Evolutionary conservation across 805 yeast species (phyloP).

Genomic region (Lachancea thermotolerans): DNA sequence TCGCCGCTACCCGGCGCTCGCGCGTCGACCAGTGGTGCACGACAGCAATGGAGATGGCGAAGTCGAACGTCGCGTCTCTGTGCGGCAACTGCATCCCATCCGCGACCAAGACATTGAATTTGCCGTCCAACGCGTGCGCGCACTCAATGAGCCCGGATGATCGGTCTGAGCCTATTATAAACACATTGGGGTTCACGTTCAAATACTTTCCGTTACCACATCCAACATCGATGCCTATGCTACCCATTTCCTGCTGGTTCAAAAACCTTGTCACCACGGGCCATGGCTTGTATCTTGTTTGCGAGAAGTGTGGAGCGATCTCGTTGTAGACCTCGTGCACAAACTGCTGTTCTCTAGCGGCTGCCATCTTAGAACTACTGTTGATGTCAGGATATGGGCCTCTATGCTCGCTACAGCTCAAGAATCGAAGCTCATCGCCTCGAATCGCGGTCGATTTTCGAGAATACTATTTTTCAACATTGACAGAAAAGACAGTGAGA

Average conservation of each 20-base stretch:
- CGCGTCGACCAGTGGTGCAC: constrained; percentile 91
- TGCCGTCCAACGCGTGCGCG: constrained; percentile 40
- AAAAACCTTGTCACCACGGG: constrained; percentile 82
- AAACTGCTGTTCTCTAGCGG: constrained; percentile 58
- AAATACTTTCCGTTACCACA: constrained; percentile 96
- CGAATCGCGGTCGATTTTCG: no score
- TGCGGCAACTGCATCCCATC: constrained; percentile 73
- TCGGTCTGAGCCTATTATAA: constrained; percentile 65
- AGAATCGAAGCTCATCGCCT: no score
- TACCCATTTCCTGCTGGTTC: constrained; percentile 39
- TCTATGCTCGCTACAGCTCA: no score
- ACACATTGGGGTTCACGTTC: constrained; percentile 59
- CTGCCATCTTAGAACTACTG: constrained; percentile 32
- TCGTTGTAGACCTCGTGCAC: constrained; percentile 93
- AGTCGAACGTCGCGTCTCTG: constrained; percentile 45
- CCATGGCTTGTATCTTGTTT: constrained; percentile 94
- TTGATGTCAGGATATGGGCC: no score
- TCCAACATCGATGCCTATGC: constrained; percentile 87
- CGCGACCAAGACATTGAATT: constrained; percentile 58
- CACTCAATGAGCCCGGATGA: constrained; percentile 64
- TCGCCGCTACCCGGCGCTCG: constrained; percentile 71
- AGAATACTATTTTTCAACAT: no score
- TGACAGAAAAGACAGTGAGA: no score
- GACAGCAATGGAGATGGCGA: constrained; percentile 93
- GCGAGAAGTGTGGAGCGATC: constrained; percentile 88